phyloP scores from a whole-genome alignment of 805 yeast species.

The Candida verbasci region DNA sequence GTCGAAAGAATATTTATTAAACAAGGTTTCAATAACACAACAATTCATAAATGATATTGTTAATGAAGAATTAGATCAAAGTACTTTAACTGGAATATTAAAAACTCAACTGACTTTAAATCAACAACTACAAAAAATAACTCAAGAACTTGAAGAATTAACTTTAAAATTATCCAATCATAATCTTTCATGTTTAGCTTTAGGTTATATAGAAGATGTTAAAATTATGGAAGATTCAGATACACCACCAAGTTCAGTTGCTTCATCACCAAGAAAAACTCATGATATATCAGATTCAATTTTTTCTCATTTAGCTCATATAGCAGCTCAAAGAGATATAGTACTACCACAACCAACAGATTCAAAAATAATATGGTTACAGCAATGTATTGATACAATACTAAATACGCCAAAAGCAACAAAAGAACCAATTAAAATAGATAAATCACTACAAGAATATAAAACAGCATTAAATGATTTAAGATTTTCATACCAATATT shows the following conservation, averaged over 20 bases:
- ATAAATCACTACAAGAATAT: constrained; percentile 29
- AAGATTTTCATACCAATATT: constrained; percentile 65
- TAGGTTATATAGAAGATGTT: constrained; percentile 46
- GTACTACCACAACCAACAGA: constrained; percentile 26
- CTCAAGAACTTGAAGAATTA: constrained; percentile 26
- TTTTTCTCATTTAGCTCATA: constrained; percentile 43
- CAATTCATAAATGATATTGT: constrained; percentile 29
- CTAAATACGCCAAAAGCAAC: not conserved
- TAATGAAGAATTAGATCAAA: constrained; percentile 21
- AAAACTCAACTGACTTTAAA: constrained; percentile 30
- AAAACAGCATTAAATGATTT: constrained; percentile 64
- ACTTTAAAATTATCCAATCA: constrained; percentile 32
- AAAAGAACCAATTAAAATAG: constrained; percentile 8
- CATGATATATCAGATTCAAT: constrained; percentile 35
- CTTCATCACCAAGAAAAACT: constrained; percentile 1
- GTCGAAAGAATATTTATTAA: constrained; percentile 24
- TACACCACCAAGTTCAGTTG: constrained; percentile 3
- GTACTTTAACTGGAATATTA: constrained; percentile 25
- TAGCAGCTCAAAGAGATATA: constrained; percentile 41
- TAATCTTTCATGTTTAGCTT: constrained; percentile 39
- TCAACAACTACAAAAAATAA: constrained; percentile 20
- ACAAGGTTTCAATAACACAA: constrained; percentile 27
- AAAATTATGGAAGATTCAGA: constrained; percentile 13
- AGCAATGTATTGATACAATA: constrained; percentile 31
- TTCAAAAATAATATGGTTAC: constrained; percentile 32